Base-by-base conservation (phyloP, 2,329 filamentous ascomycete genomes). In the Exutisphaerella laricina region DNA sequence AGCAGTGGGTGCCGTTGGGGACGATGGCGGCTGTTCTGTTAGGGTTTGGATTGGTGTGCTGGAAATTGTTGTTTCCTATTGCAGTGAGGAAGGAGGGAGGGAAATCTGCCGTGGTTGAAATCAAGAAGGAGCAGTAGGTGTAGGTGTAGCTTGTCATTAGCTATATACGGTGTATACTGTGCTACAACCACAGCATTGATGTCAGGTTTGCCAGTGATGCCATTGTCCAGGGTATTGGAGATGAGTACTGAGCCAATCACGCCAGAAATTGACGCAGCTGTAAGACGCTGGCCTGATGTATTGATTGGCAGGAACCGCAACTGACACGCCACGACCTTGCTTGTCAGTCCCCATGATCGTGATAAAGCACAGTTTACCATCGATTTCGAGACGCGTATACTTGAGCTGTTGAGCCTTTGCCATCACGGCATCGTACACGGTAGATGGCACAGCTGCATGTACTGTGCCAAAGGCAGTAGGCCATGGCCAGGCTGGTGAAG, bases 31-130 rank as follows among this genome's bases (percentile, higher is more conserved):
- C 60, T 25, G 68, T 73, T 1, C 17, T 70, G 28, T 13, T 63
- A 6, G 70, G 70, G n/a, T 69, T 72, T 52, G 50, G 60, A 42
- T 70, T 69, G 60, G 52, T 73, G 34, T 62, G 60, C 39, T 71
- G 67, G 66, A 65, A 64, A 35, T 46, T 72, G 50, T 31, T 57
- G 18, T 28, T 14, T 16, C 22, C 32, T 29, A n/a, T 10, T 1
- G 14, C n/a, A n/a, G n/a, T n/a, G n/a, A 26, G 3, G 17, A 34
- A n/a, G 30, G 42, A 28, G 34, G 10, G 29, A n/a, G 18, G 20
- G 33, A 23, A 13, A 3, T 17, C 16, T 5, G 23, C 12, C 10
- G 21, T 10, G 17, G 41, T n/a, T n/a, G n/a, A n/a, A n/a, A n/a
- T 35, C 28, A 43, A 43, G 39, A 45, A 45, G 34, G 30, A 18